Evolutionary conservation across 306 rosid species (phyloP).

Genomic region (Morella rubra): DNA sequence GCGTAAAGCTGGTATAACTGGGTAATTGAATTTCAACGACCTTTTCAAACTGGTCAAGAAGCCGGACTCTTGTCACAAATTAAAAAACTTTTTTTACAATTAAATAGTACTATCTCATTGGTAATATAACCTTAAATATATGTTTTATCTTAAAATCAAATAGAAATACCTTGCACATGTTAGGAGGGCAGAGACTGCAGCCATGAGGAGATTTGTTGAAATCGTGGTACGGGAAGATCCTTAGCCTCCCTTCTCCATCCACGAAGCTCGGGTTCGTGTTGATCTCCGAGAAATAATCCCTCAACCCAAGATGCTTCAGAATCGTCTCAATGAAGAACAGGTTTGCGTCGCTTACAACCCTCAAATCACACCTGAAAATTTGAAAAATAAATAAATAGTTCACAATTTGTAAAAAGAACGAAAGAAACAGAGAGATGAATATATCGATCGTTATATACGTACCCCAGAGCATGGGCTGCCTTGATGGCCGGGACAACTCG

Average conservation of each 20-base stretch:
- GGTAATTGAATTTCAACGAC: background rate
- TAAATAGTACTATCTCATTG: no score
- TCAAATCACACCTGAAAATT: slow-evolving; percentile 64
- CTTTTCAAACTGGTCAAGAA: background rate
- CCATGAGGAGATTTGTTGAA: slow-evolving; percentile 57
- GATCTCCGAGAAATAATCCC: slow-evolving; percentile 63
- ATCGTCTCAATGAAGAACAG: slow-evolving; percentile 64
- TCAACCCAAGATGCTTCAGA: slow-evolving; percentile 62
- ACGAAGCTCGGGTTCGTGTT: slow-evolving; percentile 69
- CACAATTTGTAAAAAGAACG: background rate
- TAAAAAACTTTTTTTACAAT: background rate
- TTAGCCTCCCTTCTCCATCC: slow-evolving; percentile 58
- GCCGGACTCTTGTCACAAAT: background rate
- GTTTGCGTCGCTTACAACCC: slow-evolving; percentile 82
- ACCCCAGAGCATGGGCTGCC: slow-evolving; percentile 65
- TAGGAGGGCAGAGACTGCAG: slow-evolving; percentile 68
- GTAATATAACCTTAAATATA: no score
- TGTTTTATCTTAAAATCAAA: no score
- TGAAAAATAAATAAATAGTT: background rate
- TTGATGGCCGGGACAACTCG: slow-evolving; percentile 58
- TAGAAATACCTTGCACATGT: slow-evolving; percentile 78
- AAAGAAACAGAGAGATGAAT: background rate
- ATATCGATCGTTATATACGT: background rate
- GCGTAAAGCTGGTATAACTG: background rate
- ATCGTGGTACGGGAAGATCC: slow-evolving; percentile 56